Evolutionary conservation across 1,284 basidiomycete genomes (phyloP).

Genomic region (Pascua guehoae): DNA sequence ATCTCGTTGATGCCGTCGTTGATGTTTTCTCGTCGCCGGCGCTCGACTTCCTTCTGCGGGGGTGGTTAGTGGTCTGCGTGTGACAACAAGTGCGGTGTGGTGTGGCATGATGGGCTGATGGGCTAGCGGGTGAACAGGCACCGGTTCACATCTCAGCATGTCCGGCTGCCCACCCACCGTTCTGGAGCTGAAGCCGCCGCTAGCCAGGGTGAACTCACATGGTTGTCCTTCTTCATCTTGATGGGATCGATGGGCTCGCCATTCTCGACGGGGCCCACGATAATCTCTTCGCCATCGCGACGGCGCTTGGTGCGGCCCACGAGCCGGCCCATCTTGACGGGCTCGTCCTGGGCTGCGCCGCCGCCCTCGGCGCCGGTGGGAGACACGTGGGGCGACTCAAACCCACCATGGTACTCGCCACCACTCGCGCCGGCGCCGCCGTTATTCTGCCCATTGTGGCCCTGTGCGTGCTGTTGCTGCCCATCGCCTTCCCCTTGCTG

Average conservation of each 20-base stretch:
- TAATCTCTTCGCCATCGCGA: constrained; percentile 18
- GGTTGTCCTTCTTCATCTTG: constrained; percentile 42
- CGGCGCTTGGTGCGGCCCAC: constrained; percentile 62
- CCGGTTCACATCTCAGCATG: too few species aligned
- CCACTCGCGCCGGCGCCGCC: not conserved
- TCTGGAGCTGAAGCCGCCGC: too few species aligned
- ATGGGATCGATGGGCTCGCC: constrained; percentile 27
- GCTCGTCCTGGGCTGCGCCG: constrained; percentile 72
- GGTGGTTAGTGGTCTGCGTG: not conserved
- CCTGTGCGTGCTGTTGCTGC: constrained; percentile 3
- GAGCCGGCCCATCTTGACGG: constrained; percentile 85
- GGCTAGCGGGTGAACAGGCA: too few species aligned
- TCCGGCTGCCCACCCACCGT: too few species aligned
- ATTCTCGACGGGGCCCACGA: constrained; percentile 23
- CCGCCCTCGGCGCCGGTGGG: constrained; percentile 24
- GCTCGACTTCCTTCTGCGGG: constrained; percentile 89
- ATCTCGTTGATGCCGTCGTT: constrained; percentile 94
- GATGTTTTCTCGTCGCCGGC: constrained; percentile 86
- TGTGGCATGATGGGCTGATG: too few species aligned
- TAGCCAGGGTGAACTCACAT: constrained; percentile 29
- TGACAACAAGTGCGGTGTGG: not conserved
- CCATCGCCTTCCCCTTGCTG: constrained; percentile 1
- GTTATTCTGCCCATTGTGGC: not conserved
- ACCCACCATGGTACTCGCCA: too few species aligned
- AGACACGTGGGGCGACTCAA: too few species aligned